Evolutionary conservation across 192 early-diverging fungal genomes (phyloP), one percentile per base, ranked within the genome.

Genomic region (Coemansia erecta): DNA sequence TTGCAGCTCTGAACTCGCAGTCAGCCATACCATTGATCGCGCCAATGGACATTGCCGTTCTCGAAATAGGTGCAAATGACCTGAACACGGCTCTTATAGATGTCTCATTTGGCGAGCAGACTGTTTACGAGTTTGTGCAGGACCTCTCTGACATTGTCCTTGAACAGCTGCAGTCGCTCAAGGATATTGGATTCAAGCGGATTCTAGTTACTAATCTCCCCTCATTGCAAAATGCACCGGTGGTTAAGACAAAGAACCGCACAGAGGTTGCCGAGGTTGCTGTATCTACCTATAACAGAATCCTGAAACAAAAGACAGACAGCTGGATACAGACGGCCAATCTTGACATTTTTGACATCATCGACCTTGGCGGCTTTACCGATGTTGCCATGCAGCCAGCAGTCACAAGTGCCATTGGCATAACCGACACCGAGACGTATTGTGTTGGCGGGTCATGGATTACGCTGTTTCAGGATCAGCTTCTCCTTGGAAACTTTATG

Each of bases 1-100:
- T 66, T 55, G 60, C 50, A 13, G 18, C 11, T 1, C 7, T 31
- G 7, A 39, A 47, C 46, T 47, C 21, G 46, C 46, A 21, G 46
- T 21, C 21, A 19, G 46, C 18, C 39, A 54, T 10, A 49, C 23
- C 35, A 49, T 14, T n/a, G 46, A 26, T 53, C 43, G 14, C 49
- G 22, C 19, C n/a, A 37, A 12, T 40, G 33, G 69, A 71, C 23
- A 56, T 68, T 14, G 68, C 68, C 1, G 44, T 72, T 55, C 40
- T 77, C 13, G 74, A 64, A 37, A 45, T 72, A 24, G 74, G 69
- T 0, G 49, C 74, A 1, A 77, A 77, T 33, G 68, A 77, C 53
- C 58, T 60, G 17, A 37, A 33, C 39, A 41, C 64, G 5, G 62
- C 61, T 0, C 28, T 71, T 51, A 45, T 61, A 26, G 69, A 77